Percentiles rank a stretch among this genome's conserved stretches.
Evolutionary conservation across 2,329 filamentous ascomycete genomes (phyloP).

Genomic region (Kalaharituber pfeilii): DNA sequence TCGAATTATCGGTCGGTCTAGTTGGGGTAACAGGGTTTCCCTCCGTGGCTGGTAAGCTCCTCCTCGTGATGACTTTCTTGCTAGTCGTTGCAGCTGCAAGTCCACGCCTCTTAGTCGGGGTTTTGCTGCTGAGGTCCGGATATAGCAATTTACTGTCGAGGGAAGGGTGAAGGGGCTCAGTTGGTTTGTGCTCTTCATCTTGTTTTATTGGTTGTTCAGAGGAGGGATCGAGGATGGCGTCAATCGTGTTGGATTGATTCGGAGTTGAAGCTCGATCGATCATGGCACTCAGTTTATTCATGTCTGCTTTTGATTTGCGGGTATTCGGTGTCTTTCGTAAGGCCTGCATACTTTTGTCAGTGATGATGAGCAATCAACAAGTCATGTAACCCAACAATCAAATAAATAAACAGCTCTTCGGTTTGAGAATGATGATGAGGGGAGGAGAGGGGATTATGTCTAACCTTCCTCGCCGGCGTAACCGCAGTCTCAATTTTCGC

Average conservation of each 20-base stretch:
- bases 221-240: not conserved
- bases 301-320: no score
- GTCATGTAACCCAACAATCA: no score
- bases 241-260: not conserved
- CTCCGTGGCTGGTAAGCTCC: not conserved
- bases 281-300: slow-evolving; percentile 1
- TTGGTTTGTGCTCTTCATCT: no score
- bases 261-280: not conserved
- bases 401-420: no score
- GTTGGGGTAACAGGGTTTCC: slow-evolving; percentile 1
- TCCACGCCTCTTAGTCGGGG: not conserved
- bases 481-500: not conserved
- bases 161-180: not conserved
- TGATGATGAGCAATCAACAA: no score
- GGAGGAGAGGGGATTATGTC: no score
- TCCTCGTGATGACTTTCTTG: slow-evolving; percentile 5
- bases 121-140: not conserved
- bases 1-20: not conserved
- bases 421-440: no score
- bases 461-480: not conserved
- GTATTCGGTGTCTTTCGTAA: no score
- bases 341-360: no score
- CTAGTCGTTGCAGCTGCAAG: slow-evolving; percentile 1
- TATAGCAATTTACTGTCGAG: not conserved
- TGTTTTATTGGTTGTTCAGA: no score